Percentiles rank a stretch among this genome's conserved stretches.
phyloP scores from a whole-genome alignment of 2,329 filamentous ascomycete species.

The Sclerotinia spermophila region DNA sequence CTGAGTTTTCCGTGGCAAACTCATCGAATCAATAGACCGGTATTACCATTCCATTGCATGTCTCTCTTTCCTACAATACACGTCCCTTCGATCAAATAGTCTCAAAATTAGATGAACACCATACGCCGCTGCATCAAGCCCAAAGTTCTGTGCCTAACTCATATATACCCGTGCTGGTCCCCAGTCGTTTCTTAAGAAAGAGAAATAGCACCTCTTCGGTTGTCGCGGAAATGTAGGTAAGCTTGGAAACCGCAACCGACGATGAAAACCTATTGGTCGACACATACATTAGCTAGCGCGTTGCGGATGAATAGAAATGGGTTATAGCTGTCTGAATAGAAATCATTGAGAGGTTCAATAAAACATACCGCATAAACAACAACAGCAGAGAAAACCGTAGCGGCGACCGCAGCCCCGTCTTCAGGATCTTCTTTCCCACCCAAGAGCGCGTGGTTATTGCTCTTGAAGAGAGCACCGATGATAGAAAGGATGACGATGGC shows the following conservation, averaged over 20 bases:
- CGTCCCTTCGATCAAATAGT: not conserved
- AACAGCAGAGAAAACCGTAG: constrained; percentile 83
- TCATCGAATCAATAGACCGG: not conserved
- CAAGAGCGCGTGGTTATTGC: constrained; percentile 78
- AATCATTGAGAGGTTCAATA: constrained; percentile 8
- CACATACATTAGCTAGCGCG: not conserved
- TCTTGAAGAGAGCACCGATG: constrained; percentile 69
- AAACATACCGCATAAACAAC: constrained; percentile 79
- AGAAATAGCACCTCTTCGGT: constrained; percentile 77
- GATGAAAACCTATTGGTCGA: constrained; percentile 67
- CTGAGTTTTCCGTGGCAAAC: not conserved
- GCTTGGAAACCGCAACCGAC: constrained; percentile 90
- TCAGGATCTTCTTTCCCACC: constrained; percentile 61
- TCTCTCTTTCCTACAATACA: constrained; percentile 12
- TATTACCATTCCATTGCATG: constrained; percentile 10
- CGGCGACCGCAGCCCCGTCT: constrained; percentile 74
- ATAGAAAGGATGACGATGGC: constrained; percentile 62
- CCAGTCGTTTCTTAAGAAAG: constrained; percentile 44
- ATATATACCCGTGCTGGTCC: constrained; percentile 17
- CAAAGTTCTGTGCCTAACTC: constrained; percentile 11
- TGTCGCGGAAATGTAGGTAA: constrained; percentile 78
- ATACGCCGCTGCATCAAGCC: constrained; percentile 22
- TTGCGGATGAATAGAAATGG: not conserved
- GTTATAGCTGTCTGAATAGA: not conserved
- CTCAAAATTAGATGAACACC: constrained; percentile 22